Conservation (phyloP, 2,329 filamentous ascomycete species). For the Arachnomyces sp. region DNA sequence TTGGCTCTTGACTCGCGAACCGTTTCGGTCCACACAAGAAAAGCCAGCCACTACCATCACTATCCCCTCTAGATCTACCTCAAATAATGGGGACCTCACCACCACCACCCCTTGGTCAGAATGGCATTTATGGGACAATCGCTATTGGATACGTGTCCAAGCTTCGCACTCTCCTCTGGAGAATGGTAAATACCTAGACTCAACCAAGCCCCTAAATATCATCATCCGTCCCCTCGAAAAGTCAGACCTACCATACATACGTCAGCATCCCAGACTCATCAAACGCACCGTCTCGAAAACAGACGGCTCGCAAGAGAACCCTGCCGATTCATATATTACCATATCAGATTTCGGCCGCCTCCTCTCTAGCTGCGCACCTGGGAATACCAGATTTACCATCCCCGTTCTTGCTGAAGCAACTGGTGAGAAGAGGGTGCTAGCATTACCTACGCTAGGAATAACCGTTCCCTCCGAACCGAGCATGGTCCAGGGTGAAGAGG, state of each 20-base stretch:
- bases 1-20: constrained; percentile 32
- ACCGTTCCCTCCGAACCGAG: not conserved
- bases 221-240: constrained; percentile 33
- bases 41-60: constrained; percentile 16
- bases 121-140: constrained; percentile 46
- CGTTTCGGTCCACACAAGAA: constrained; percentile 23
- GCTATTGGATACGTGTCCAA: constrained; percentile 47
- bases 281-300: not conserved
- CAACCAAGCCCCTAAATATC: constrained; percentile 18
- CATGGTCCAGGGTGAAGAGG: constrained; percentile 6
- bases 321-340: constrained; percentile 2
- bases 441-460: constrained; percentile 10
- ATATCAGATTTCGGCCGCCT: constrained; percentile 10
- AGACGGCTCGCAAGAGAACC: no score
- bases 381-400: constrained; percentile 33
- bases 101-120: constrained; percentile 19
- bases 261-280: constrained; percentile 6
- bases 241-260: constrained; percentile 22
- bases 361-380: constrained; percentile 26
- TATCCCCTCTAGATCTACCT: not conserved
- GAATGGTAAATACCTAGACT: not conserved
- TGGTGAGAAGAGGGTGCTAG: constrained; percentile 8
- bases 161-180: constrained; percentile 14
- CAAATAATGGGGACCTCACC: not conserved
- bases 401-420: constrained; percentile 24